These are phyloP conservation scores for Podospora sp. DNA, from an alignment of 495 filamentous ascomycete species.

Conservation along the genomic window DNA sequence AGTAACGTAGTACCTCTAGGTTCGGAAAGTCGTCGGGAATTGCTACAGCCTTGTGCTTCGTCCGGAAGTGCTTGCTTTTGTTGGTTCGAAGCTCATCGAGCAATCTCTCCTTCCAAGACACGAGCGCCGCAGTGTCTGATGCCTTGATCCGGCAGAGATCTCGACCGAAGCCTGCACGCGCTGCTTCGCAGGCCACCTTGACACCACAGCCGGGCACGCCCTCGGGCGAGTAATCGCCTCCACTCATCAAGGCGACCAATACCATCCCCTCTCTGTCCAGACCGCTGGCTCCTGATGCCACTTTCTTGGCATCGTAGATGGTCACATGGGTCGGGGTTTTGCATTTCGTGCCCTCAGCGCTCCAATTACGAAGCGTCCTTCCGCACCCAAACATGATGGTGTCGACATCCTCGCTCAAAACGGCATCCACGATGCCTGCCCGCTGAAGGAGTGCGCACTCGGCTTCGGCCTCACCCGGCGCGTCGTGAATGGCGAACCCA, in stretches of 20 bases:
- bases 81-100: constrained; percentile 79
- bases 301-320: constrained; percentile 61
- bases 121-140: constrained; percentile 55
- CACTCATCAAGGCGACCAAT: constrained; percentile 90
- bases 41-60: constrained; percentile 68
- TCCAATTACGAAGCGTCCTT: constrained; percentile 79
- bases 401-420: constrained; percentile 96
- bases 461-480: constrained; percentile 95
- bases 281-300: constrained; percentile 55
- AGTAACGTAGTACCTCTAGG: constrained; percentile 75
- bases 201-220: constrained; percentile 87
- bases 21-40: constrained; percentile 86
- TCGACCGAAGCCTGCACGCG: constrained; percentile 81
- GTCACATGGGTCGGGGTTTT: constrained; percentile 85
- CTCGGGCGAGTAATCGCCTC: constrained; percentile 91
- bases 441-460: constrained; percentile 89
- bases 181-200: constrained; percentile 86
- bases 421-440: constrained; percentile 86
- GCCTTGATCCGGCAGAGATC: constrained; percentile 66
- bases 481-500: constrained; percentile 80
- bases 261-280: constrained; percentile 90
- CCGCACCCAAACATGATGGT: constrained; percentile 96
- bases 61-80: constrained; percentile 77
- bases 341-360: constrained; percentile 64
- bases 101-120: constrained; percentile 74